A percentile compares a stretch with the other conserved stretches of the same genome.
phyloP scores from a whole-genome alignment of 176 grass and related monocot species.

The Ananas comosus region DNA sequence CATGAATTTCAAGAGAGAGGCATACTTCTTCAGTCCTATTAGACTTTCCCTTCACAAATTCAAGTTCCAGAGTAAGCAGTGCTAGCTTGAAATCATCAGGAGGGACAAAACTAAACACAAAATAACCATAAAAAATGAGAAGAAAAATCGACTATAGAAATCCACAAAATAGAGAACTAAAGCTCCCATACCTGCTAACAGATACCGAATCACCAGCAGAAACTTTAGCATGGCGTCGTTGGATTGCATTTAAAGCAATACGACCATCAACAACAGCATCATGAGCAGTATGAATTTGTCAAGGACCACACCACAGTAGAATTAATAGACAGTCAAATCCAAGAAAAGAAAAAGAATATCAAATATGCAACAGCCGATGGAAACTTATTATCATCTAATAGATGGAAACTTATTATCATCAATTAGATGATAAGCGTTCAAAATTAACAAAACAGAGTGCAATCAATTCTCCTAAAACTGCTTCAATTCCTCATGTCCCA shows the following conservation, averaged over 20 bases:
- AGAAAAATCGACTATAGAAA: slow-evolving; percentile 15
- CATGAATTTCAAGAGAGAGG: neutral
- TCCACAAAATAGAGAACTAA: slow-evolving; percentile 1
- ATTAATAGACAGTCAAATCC: neutral
- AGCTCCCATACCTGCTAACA: slow-evolving; percentile 49
- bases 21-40: slow-evolving; percentile 60
- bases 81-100: slow-evolving; percentile 73
- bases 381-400: too few relatives aligned
- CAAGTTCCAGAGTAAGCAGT: slow-evolving; percentile 67
- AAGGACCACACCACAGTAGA: slow-evolving; percentile 34
- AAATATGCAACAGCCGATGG: too few relatives aligned
- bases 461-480: neutral
- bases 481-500: too few relatives aligned
- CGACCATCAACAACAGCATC: slow-evolving; percentile 48
- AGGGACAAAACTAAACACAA: slow-evolving; percentile 60
- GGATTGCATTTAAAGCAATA: slow-evolving; percentile 88
- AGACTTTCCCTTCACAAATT: slow-evolving; percentile 62
- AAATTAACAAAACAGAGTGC: slow-evolving; percentile 8
- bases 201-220: slow-evolving; percentile 75
- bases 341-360: neutral
- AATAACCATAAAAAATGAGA: slow-evolving; percentile 12
- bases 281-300: slow-evolving; percentile 56
- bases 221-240: slow-evolving; percentile 81
- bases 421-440: neutral
- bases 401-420: too few relatives aligned